phyloP scores from a whole-genome alignment of 306 rosid species.

The Spatholobus suberectus region DNA sequence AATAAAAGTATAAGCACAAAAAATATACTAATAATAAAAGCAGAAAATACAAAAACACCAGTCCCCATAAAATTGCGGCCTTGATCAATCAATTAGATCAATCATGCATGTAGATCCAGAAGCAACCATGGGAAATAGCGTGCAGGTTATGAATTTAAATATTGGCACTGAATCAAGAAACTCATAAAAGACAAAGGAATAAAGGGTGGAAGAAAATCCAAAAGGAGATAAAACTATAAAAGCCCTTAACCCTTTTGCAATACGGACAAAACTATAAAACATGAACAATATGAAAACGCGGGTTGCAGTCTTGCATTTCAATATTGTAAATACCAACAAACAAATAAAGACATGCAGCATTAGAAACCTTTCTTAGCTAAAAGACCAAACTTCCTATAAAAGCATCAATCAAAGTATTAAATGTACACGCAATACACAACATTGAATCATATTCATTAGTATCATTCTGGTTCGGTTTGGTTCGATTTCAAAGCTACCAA shows the following conservation, averaged over 20 bases:
- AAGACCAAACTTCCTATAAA: too few species aligned
- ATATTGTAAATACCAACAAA: too few species aligned
- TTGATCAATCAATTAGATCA: neutral
- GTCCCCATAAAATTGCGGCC: constrained; percentile 26
- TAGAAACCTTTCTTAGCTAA: too few species aligned
- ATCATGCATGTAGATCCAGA: constrained; percentile 4
- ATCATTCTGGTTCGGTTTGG: too few species aligned
- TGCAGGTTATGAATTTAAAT: neutral
- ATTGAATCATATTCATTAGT: too few species aligned
- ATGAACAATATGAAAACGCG: neutral
- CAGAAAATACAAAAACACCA: constrained; percentile 17
- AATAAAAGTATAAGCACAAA: neutral
- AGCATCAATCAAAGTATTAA: too few species aligned
- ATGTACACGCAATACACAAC: too few species aligned
- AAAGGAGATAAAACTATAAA: too few species aligned
- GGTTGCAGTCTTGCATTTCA: neutral
- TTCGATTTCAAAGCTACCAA: too few species aligned
- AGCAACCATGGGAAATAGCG: neutral
- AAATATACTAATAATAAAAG: neutral
- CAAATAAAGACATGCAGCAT: too few species aligned
- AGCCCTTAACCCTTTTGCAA: neutral
- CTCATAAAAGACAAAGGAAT: neutral
- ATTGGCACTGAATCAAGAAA: neutral
- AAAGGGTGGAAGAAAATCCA: neutral
- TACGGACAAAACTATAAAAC: constrained; percentile 18